Percentiles rank a stretch among this genome's conserved stretches.
Conservation (phyloP, 1,284 basidiomycete species). For the Serendipita sp. region DNA sequence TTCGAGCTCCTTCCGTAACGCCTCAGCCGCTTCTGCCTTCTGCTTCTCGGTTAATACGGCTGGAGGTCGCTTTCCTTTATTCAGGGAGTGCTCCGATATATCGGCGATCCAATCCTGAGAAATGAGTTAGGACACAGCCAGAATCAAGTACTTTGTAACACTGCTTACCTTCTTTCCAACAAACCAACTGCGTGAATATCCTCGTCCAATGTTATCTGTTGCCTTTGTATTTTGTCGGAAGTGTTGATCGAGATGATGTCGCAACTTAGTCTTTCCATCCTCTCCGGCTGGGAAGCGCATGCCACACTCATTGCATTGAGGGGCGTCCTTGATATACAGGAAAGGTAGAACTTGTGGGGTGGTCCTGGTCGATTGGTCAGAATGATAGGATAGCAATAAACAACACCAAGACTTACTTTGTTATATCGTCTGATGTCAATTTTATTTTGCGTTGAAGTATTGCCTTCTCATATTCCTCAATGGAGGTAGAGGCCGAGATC, state of each 20-base stretch:
- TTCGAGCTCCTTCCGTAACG: constrained; percentile 32
- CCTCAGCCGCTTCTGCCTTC: constrained; percentile 55
- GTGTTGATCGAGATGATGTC: constrained; percentile 94
- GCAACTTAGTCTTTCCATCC: constrained; percentile 62
- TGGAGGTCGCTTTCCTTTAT: constrained; percentile 50
- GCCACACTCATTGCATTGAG: constrained; percentile 90
- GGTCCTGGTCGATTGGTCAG: constrained; percentile 30
- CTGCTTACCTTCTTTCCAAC: constrained; percentile 66
- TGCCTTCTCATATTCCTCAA: constrained; percentile 54
- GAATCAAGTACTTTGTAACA: constrained; percentile 10
- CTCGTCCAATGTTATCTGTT: constrained; percentile 69
- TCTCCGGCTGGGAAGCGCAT: constrained; percentile 66
- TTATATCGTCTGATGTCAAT: constrained; percentile 58
- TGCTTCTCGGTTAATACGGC: constrained; percentile 32
- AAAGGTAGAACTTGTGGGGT: constrained; percentile 47
- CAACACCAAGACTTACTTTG: constrained; percentile 36
- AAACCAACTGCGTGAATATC: constrained; percentile 84
- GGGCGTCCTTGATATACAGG: constrained; percentile 59
- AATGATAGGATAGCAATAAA: constrained; percentile 6
- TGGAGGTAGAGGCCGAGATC: constrained; percentile 13
- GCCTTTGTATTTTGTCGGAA: constrained; percentile 88
- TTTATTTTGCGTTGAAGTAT: constrained; percentile 58
- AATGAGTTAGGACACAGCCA: constrained; percentile 12
- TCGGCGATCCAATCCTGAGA: constrained; percentile 76
- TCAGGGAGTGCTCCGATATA: constrained; percentile 28